Conservation (phyloP, 768 basidiomycete genomes). For the Podaxis sp. region DNA sequence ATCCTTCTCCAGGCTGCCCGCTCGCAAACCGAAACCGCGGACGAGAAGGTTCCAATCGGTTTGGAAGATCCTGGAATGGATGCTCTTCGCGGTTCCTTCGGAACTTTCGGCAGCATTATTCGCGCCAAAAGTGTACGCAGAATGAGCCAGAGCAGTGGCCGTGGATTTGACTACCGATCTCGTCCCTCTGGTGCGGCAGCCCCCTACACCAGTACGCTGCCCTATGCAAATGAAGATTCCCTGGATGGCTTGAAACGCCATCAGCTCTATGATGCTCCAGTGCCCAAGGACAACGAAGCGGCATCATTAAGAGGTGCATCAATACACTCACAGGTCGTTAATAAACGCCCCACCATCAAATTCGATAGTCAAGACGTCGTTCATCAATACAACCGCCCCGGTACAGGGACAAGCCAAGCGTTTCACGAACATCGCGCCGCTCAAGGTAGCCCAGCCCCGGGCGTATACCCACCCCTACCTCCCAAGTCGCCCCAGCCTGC, state of each 20-base stretch:
- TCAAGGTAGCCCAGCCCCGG: conserved; percentile 24
- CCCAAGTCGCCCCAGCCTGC: conserved; percentile 16
- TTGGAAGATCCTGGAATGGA: conserved; percentile 93
- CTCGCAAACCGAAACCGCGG: conserved; percentile 57
- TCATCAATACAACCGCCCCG: conserved; percentile 66
- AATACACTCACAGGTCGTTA: conserved; percentile 27
- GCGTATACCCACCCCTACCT: conserved; percentile 29
- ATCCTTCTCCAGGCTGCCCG: conserved; percentile 86
- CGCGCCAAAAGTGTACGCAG: conserved; percentile 54
- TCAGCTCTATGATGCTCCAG: conserved; percentile 85
- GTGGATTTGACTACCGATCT: conserved; percentile 24
- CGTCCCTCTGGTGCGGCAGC: conserved; percentile 33
- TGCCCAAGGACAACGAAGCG: conserved; percentile 43
- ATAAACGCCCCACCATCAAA: conserved; percentile 63
- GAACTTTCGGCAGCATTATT: conserved; percentile 88
- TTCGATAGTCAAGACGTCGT: conserved; percentile 72
- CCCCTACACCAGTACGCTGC: conserved; percentile 20
- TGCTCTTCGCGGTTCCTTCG: conserved; percentile 86
- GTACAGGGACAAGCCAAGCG: conserved; percentile 39
- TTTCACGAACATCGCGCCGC: conserved; percentile 47
- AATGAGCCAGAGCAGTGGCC: conserved; percentile 42
- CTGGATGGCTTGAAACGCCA: conserved; percentile 64
- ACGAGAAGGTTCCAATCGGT: conserved; percentile 63
- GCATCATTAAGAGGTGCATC: conserved; percentile 37
- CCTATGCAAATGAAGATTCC: conserved; percentile 10